A percentile compares a stretch with the other conserved stretches of the same genome.
phyloP scores from a whole-genome alignment of 176 grass and related monocot species.

The Lolium multiflorum region DNA sequence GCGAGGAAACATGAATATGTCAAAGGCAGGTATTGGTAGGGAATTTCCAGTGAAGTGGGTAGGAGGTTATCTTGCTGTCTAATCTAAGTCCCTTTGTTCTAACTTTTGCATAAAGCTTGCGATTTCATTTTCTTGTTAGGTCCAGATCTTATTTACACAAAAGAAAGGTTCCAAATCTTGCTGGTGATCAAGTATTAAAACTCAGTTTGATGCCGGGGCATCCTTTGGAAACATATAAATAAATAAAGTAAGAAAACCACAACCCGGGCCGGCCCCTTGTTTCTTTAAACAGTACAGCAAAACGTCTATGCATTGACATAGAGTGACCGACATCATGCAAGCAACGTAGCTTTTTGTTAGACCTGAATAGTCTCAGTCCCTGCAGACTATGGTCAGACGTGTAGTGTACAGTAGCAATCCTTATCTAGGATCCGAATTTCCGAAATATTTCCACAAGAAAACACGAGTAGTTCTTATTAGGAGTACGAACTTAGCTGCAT shows the following conservation, averaged over 20 bases:
- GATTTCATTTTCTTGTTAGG: slow-evolving; percentile 48
- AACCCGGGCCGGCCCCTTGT: not conserved
- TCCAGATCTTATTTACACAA: slow-evolving; percentile 14
- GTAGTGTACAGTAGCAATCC: not conserved
- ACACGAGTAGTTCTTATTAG: slow-evolving; percentile 35
- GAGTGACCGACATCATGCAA: not conserved
- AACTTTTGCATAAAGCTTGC: not conserved
- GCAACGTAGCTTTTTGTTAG: not conserved
- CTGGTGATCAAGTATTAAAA: not conserved
- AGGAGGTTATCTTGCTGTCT: slow-evolving; percentile 24
- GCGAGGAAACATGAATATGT: slow-evolving; percentile 27
- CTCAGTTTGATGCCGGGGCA: not conserved
- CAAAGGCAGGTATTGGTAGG: slow-evolving; percentile 17
- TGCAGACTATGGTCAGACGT: not conserved
- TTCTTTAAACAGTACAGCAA: not conserved
- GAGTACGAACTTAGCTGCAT: slow-evolving; percentile 13
- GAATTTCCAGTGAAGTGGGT: slow-evolving; percentile 19
- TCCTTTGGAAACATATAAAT: not conserved
- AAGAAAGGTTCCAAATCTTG: not conserved
- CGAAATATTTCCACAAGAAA: slow-evolving; percentile 8
- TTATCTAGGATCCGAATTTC: not conserved
- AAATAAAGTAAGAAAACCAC: not conserved
- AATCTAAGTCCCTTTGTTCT: slow-evolving; percentile 12
- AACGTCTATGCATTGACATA: not conserved
- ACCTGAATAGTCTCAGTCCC: not conserved